Percentiles rank a stretch among this genome's conserved stretches.
phyloP scores from a whole-genome alignment of 306 rosid species.

The Fragaria vesca region DNA sequence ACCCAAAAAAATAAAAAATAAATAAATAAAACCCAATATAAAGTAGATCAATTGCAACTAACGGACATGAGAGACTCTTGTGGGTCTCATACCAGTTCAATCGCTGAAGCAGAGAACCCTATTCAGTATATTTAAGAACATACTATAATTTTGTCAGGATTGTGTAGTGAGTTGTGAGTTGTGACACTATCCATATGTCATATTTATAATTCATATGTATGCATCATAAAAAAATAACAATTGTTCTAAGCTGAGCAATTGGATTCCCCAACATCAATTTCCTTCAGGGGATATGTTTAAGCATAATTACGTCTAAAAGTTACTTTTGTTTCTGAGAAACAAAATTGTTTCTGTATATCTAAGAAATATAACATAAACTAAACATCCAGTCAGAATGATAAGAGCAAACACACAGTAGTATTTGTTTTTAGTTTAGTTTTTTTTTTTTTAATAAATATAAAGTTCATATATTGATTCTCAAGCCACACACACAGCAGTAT shows the following conservation, averaged over 20 bases:
- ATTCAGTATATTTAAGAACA: neutral
- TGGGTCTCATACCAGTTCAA: neutral
- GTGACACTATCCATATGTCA: neutral
- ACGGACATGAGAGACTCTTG: neutral
- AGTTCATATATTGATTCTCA: too few species aligned
- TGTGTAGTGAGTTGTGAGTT: neutral
- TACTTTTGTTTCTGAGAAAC: neutral
- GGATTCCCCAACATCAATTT: constrained; percentile 13
- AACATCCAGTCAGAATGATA: constrained; percentile 5
- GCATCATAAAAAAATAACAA: neutral
- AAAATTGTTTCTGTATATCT: neutral
- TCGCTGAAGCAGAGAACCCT: neutral
- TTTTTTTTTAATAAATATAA: too few species aligned
- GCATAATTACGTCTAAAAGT: neutral
- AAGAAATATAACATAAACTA: neutral
- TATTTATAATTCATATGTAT: neutral
- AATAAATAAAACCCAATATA: neutral
- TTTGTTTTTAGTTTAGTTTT: too few species aligned
- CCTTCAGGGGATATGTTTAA: neutral
- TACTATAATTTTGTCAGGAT: neutral
- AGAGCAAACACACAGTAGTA: neutral
- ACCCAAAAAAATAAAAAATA: neutral
- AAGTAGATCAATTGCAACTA: neutral
- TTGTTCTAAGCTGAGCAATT: constrained; percentile 1
- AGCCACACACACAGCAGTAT: too few species aligned